Conservation (phyloP, 768 basidiomycete genomes). For the Trametes coccinea region DNA sequence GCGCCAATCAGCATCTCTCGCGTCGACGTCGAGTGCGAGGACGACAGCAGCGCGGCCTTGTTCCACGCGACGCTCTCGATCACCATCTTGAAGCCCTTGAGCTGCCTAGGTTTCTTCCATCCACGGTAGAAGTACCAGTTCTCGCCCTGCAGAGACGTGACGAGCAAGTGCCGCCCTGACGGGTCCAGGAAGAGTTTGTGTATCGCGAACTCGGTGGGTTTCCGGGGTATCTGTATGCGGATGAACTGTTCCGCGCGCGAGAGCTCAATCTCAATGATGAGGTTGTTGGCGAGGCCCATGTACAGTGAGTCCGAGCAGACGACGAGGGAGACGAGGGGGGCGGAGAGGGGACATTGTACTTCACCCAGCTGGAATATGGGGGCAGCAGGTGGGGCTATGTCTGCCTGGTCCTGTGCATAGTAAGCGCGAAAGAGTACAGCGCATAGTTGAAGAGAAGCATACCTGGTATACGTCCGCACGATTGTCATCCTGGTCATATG, state of each 20-base stretch:
- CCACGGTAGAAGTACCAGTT: conserved; percentile 87
- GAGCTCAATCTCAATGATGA: conserved; percentile 87
- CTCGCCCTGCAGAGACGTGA: conserved; percentile 86
- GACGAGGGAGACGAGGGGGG: conserved; percentile 77
- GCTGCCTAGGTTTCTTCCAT: conserved; percentile 78
- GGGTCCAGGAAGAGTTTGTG: conserved; percentile 90
- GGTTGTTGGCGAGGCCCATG: conserved; percentile 77
- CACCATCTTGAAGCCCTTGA: conserved; percentile 81
- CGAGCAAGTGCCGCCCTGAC: conserved; percentile 85
- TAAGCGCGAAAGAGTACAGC: too few species aligned
- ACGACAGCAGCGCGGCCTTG: conserved; percentile 60
- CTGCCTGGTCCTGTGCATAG: conserved; percentile 13
- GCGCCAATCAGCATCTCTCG: conserved; percentile 87
- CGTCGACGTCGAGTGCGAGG: conserved; percentile 71
- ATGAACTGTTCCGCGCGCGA: conserved; percentile 83
- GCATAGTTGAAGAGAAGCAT: too few species aligned
- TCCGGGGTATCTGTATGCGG: conserved; percentile 75
- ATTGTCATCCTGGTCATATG: conserved; percentile 53
- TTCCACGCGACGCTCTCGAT: conserved; percentile 96
- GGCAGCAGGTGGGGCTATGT: conserved; percentile 38
- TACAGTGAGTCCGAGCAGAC: conserved; percentile 86
- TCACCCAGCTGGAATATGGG: conserved; percentile 82
- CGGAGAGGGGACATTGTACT: conserved; percentile 88
- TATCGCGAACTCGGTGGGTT: conserved; percentile 73
- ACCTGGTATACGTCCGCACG: conserved; percentile 40